Evolutionary conservation across 495 filamentous ascomycete species (phyloP), one percentile per base, ranked within the genome.

Genomic region (Lasiosphaeria hispida): DNA sequence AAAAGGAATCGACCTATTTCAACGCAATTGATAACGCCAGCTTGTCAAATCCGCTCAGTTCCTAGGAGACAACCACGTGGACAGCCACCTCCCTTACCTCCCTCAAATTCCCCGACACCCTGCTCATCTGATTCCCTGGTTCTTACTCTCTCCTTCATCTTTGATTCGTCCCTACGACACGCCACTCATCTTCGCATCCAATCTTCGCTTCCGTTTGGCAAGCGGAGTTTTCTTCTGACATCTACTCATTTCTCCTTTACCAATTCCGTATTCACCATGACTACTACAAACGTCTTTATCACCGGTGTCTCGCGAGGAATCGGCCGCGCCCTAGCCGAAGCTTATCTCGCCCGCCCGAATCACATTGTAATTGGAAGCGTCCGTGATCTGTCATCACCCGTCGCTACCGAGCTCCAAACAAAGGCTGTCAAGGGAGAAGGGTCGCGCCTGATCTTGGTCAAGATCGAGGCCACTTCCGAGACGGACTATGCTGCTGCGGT

Each of bases 331-430:
- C 23, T 65, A 17, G 54, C 63, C 41, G 41, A 62, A 33, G 39
- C 40, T 15, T 71, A 66, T 43, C 65, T 71, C 42, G 59, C 58
- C 33, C 54, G 64, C 19, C 62, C 67, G 4, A 56, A 63, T 33
- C 62, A 71, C 47, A 64, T 49, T 49, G 69, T 71, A 1, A 65
- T 71, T 35, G 69, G 64, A 7, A 63, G 48, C 59, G 48, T 67
- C 15, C 67, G 67, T 10, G 41, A 63, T 35, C 37, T 55, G 8
- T 44, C 47, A 13, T 39, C 57, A 11, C 38, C 53, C 8, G 17
- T 58, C 39, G 60, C 63, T 10, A 34, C 48, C 8, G 55, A 60
- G 35, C 53, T 72, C 36, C 50, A 63, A 17, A 49, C 44, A 14
- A 10, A 23, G 1, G 55, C 48, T 5, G 13, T 36, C 11, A 45